A percentile compares a stretch with the other conserved stretches of the same genome.
Conservation (phyloP, 2,329 filamentous ascomycete species). For the Scortechinia acanthostroma region DNA sequence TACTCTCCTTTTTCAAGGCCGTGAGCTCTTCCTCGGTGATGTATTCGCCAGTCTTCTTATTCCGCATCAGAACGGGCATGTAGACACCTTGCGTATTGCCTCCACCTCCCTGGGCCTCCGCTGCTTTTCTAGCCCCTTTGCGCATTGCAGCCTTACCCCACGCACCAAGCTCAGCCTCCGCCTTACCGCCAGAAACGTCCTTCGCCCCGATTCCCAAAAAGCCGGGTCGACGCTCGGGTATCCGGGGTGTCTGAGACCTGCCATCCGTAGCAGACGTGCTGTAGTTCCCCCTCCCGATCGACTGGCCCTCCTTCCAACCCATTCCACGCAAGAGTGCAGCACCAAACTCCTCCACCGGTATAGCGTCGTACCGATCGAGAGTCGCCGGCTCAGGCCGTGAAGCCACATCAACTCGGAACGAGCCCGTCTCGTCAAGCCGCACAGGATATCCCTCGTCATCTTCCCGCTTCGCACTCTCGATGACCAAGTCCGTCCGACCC, state of each 20-base stretch:
- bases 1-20: constrained; percentile 29
- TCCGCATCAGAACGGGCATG: constrained; percentile 11
- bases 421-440: background rate
- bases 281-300: constrained; percentile 58
- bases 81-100: constrained; percentile 1
- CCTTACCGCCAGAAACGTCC: background rate
- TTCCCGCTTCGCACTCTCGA: background rate
- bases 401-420: background rate
- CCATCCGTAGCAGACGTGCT: constrained; percentile 63
- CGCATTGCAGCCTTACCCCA: background rate
- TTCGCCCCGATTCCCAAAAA: constrained; percentile 1
- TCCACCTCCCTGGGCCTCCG: background rate
- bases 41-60: constrained; percentile 31
- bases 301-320: constrained; percentile 76
- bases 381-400: constrained; percentile 22
- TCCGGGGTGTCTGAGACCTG: constrained; percentile 85
- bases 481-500: background rate
- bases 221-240: constrained; percentile 67
- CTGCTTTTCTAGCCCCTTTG: background rate
- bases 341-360: constrained; percentile 92
- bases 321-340: constrained; percentile 84
- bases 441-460: background rate
- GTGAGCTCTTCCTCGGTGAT: constrained; percentile 27
- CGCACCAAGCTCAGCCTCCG: background rate
- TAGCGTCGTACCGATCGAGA: constrained; percentile 76